A percentile compares a stretch with the other conserved stretches of the same genome.
Conservation (phyloP, 2,329 filamentous ascomycete species). For the Clonostachys chloroleuca region DNA sequence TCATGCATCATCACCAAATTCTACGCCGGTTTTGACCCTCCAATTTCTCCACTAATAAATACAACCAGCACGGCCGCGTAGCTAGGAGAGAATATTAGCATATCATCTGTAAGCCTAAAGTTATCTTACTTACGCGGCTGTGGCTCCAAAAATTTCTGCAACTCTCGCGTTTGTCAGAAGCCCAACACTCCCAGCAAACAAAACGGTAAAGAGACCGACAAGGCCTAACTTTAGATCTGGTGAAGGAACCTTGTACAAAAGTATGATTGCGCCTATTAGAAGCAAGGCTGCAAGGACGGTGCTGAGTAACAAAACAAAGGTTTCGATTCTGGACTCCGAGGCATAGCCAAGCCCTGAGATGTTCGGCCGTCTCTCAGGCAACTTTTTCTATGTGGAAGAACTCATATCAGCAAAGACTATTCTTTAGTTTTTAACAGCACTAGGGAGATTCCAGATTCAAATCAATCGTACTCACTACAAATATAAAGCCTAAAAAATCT, state of each 20-base stretch:
- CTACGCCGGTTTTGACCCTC: too few species aligned
- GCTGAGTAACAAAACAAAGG: background rate
- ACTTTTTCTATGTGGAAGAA: background rate
- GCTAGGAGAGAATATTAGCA: background rate
- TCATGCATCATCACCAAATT: too few species aligned
- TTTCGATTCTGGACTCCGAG: background rate
- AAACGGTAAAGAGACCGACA: conserved; percentile 1
- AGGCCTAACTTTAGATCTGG: conserved; percentile 28
- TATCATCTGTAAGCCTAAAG: background rate
- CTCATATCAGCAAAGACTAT: too few species aligned
- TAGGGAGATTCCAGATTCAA: background rate
- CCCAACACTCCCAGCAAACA: conserved; percentile 2
- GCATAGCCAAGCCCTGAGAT: background rate
- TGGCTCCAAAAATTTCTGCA: conserved; percentile 4
- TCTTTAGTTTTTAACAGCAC: too few species aligned
- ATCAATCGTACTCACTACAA: background rate
- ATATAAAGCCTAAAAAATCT: background rate
- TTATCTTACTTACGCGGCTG: conserved; percentile 4
- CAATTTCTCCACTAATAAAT: conserved; percentile 1
- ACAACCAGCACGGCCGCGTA: conserved; percentile 7
- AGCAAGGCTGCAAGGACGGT: conserved; percentile 1
- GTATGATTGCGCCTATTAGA: conserved; percentile 1
- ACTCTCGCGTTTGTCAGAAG: conserved; percentile 3
- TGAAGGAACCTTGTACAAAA: background rate
- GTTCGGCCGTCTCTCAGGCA: background rate